These are phyloP conservation scores for Trypanosoma cruzi DNA, from an alignment of 208 protist species.

Conservation along the genomic window DNA sequence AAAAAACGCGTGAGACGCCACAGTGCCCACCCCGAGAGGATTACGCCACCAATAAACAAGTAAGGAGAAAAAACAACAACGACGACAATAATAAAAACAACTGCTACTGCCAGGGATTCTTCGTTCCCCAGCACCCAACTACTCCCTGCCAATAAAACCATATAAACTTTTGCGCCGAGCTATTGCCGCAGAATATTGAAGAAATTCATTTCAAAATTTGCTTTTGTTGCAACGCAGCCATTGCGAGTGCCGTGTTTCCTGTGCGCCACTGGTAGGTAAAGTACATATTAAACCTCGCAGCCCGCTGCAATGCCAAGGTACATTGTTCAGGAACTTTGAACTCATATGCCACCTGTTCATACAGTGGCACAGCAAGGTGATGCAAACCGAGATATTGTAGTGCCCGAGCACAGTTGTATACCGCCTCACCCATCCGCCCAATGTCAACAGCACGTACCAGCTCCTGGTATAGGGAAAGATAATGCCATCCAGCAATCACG, in stretches of 20 bases:
- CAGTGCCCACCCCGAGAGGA: not conserved
- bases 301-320: conserved; percentile 60
- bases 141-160: too few relatives aligned
- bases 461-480: conserved; percentile 71
- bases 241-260: conserved; percentile 53
- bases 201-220: not conserved
- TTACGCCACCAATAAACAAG: not conserved
- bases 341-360: conserved; percentile 72
- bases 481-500: conserved; percentile 77
- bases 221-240: conserved; percentile 50
- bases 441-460: conserved; percentile 47
- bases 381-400: conserved; percentile 74
- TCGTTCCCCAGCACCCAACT: too few relatives aligned
- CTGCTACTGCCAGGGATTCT: too few relatives aligned
- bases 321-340: conserved; percentile 67
- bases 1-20: not conserved
- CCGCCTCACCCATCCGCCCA: conserved; percentile 55
- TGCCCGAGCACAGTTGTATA: conserved; percentile 86
- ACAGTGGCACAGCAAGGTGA: conserved; percentile 75
- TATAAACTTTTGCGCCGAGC: not conserved
- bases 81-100: too few relatives aligned
- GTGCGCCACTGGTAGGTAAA: conserved; percentile 73
- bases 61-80: not conserved
- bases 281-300: conserved; percentile 82
- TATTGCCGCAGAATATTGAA: not conserved